A percentile compares a stretch with the other conserved stretches of the same genome.
These are phyloP conservation scores for Chlamydomonas incerta DNA, from an alignment of 139 green algal genomes.

Conservation along the genomic window DNA sequence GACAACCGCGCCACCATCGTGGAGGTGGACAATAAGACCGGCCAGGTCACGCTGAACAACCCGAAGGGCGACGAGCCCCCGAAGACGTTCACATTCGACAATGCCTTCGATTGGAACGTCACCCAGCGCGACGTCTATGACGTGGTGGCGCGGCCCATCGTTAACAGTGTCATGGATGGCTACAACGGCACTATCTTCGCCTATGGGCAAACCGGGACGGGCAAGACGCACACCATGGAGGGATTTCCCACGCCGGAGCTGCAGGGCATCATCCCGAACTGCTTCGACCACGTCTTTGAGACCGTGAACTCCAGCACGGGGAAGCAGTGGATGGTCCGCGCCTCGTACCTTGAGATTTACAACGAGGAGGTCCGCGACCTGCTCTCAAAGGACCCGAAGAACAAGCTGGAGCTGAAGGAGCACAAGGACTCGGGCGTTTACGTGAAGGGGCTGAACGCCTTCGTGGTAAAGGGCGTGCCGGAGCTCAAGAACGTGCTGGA, in stretches of 20 bases:
- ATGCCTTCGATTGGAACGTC: constrained; percentile 75
- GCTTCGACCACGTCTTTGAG: constrained; percentile 85
- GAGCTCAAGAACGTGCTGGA: constrained; percentile 86
- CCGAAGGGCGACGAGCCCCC: constrained; percentile 59
- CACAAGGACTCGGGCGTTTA: constrained; percentile 83
- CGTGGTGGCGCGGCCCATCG: constrained; percentile 74
- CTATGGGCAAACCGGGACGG: constrained; percentile 80
- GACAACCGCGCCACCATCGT: constrained; percentile 77
- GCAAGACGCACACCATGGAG: constrained; percentile 88
- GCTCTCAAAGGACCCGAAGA: constrained; percentile 75
- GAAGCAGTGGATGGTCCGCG: constrained; percentile 84
- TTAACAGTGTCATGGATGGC: constrained; percentile 82
- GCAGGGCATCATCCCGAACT: constrained; percentile 86
- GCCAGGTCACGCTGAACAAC: constrained; percentile 69
- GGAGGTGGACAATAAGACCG: constrained; percentile 68
- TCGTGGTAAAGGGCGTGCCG: constrained; percentile 83
- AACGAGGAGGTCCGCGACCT: constrained; percentile 89
- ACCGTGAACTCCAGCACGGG: constrained; percentile 65
- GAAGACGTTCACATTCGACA: constrained; percentile 87
- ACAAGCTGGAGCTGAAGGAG: constrained; percentile 85
- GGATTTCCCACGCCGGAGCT: constrained; percentile 59
- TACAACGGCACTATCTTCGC: constrained; percentile 94
- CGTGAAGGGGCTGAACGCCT: constrained; percentile 85
- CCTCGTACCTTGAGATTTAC: constrained; percentile 92
- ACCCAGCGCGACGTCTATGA: constrained; percentile 82